Conservation (phyloP, 2,329 filamentous ascomycete species). For the Botrytis byssoidea region DNA sequence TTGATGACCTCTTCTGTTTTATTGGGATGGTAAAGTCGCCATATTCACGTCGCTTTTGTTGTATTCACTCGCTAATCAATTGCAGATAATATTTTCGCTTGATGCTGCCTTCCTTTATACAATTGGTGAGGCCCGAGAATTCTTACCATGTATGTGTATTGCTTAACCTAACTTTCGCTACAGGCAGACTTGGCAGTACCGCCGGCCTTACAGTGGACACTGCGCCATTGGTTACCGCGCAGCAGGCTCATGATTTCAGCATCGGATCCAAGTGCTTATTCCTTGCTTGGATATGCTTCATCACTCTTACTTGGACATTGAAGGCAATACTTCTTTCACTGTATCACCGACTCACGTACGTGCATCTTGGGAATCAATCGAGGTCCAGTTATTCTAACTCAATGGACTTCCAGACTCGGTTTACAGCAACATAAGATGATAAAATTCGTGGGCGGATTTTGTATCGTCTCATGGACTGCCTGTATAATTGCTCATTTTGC, state of each 20-base stretch:
- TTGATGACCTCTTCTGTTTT: neutral
- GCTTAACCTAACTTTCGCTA: neutral
- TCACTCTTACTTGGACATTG: slow-evolving; percentile 1
- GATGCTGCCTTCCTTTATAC: neutral
- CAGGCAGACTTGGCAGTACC: neutral
- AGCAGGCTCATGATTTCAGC: neutral
- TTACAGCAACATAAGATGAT: slow-evolving; percentile 2
- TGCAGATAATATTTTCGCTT: neutral
- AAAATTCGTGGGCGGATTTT: neutral
- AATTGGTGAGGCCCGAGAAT: neutral
- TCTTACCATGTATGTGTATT: neutral
- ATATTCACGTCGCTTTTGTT: neutral
- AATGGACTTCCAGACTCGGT: neutral
- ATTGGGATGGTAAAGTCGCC: neutral
- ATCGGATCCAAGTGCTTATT: neutral
- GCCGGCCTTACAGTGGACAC: neutral
- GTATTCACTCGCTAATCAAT: neutral
- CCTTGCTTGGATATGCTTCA: slow-evolving; percentile 8
- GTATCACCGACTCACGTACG: neutral
- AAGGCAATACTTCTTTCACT: slow-evolving; percentile 9
- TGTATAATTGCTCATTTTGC: neutral
- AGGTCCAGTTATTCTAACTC: neutral
- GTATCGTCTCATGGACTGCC: neutral
- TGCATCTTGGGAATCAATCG: neutral
- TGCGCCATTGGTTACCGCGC: neutral